These are phyloP conservation scores for Tricholoma sp. DNA, from an alignment of 768 basidiomycete species.

Conservation along the genomic window DNA sequence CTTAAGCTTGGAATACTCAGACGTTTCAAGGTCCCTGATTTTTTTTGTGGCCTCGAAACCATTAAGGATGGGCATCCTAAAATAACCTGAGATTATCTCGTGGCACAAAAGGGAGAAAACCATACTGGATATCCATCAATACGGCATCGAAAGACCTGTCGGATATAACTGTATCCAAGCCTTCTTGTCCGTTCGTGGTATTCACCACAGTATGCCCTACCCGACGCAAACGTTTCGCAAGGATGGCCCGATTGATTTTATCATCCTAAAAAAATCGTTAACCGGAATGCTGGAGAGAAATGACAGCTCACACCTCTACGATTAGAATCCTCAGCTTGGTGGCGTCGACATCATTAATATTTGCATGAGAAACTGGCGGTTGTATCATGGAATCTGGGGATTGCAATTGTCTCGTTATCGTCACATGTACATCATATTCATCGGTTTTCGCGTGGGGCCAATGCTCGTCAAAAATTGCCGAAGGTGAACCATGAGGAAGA, in stretches of 20 bases:
- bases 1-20: conserved; percentile 1
- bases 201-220: conserved; percentile 63
- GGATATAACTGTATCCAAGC: conserved; percentile 49
- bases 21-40: conserved; percentile 58
- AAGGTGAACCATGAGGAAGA: neutral
- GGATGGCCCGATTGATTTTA: conserved; percentile 64
- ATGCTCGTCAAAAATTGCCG: conserved; percentile 15
- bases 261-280: conserved; percentile 48
- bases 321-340: conserved; percentile 46
- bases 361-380: neutral
- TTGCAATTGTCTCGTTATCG: conserved; percentile 7
- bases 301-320: conserved; percentile 49
- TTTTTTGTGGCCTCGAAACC: conserved; percentile 64
- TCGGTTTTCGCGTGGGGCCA: conserved; percentile 25
- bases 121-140: conserved; percentile 82
- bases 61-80: conserved; percentile 76
- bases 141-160: conserved; percentile 67
- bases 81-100: neutral
- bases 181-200: conserved; percentile 74
- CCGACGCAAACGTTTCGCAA: conserved; percentile 60
- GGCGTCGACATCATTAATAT: conserved; percentile 2
- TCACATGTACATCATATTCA: conserved; percentile 11
- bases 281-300: neutral
- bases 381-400: neutral
- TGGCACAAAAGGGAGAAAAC: conserved; percentile 2